These are phyloP conservation scores for Physcomitrellopsis africana DNA, from an alignment of 225 moss, liverwort and hornwort species.

Conservation along the genomic window DNA sequence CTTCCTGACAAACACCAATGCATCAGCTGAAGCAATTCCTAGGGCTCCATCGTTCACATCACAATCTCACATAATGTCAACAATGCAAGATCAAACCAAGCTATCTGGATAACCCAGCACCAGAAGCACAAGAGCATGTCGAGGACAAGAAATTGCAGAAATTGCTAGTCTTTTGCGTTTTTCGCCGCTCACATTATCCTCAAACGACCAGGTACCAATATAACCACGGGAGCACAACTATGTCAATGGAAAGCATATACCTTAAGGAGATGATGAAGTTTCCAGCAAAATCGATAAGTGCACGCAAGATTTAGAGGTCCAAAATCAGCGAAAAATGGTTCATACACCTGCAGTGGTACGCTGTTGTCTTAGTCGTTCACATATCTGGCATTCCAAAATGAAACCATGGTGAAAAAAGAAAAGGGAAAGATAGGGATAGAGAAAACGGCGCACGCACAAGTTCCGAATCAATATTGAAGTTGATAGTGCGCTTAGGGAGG, in stretches of 20 bases:
- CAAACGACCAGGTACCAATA: not conserved
- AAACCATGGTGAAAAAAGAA: not conserved
- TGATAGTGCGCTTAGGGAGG: constrained; percentile 72
- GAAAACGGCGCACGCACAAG: constrained; percentile 57
- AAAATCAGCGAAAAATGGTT: constrained; percentile 97
- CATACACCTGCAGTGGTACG: constrained; percentile 73
- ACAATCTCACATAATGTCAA: not conserved
- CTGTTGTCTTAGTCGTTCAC: constrained; percentile 17
- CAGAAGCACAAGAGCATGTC: not conserved
- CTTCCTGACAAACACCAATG: constrained; percentile 72
- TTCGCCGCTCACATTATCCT: not conserved
- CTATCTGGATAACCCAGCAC: constrained; percentile 3
- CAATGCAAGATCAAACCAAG: constrained; percentile 2
- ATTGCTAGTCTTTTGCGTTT: not conserved
- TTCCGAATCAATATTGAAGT: constrained; percentile 89
- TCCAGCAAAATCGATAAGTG: constrained; percentile 97
- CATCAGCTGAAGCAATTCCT: constrained; percentile 25
- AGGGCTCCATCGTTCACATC: not conserved
- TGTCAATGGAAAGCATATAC: constrained; percentile 46
- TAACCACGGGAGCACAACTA: not conserved
- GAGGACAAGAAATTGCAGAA: not conserved
- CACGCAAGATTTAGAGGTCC: constrained; percentile 95
- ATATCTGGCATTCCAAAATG: not conserved
- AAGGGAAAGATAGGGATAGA: not conserved
- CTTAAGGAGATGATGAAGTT: constrained; percentile 94